These are phyloP conservation scores for Meredithiella fracta DNA, from an alignment of 2,329 filamentous ascomycete species.

Conservation along the genomic window DNA sequence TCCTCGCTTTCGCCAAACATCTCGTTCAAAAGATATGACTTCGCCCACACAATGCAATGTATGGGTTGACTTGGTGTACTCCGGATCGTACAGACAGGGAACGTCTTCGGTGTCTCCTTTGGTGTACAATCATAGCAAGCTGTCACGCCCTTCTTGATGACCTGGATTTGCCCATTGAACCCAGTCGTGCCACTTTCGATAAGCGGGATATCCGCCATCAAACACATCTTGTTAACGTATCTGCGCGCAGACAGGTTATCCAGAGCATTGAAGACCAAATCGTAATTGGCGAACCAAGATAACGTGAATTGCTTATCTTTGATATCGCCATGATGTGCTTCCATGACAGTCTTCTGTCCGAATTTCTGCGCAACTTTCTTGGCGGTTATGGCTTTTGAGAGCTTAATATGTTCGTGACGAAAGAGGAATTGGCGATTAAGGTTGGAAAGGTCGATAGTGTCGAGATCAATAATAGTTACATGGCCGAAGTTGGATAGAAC, in stretches of 20 bases:
- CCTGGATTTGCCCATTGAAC: conserved; percentile 94
- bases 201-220: conserved; percentile 76
- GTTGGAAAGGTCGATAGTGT: conserved; percentile 96
- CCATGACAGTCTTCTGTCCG: conserved; percentile 73
- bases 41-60: conserved; percentile 97
- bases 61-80: conserved; percentile 93
- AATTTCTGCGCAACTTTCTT: conserved; percentile 83
- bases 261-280: conserved; percentile 85
- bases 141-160: conserved; percentile 80
- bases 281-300: conserved; percentile 71
- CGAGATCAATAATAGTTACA: conserved; percentile 87
- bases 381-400: conserved; percentile 84
- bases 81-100: conserved; percentile 91
- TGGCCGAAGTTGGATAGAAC: conserved; percentile 83
- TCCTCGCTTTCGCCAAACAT: conserved; percentile 88
- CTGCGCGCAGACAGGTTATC: conserved; percentile 88
- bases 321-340: conserved; percentile 87
- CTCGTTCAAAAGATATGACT: conserved; percentile 90
- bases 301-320: conserved; percentile 77
- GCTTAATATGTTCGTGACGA: conserved; percentile 92
- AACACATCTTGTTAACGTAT: conserved; percentile 94
- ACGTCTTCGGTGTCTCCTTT: conserved; percentile 82
- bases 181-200: conserved; percentile 96
- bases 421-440: conserved; percentile 97
- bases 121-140: conserved; percentile 92